These are phyloP conservation scores for Mollisia scopiformis DNA, from an alignment of 2,329 filamentous ascomycete species.

Conservation along the genomic window DNA sequence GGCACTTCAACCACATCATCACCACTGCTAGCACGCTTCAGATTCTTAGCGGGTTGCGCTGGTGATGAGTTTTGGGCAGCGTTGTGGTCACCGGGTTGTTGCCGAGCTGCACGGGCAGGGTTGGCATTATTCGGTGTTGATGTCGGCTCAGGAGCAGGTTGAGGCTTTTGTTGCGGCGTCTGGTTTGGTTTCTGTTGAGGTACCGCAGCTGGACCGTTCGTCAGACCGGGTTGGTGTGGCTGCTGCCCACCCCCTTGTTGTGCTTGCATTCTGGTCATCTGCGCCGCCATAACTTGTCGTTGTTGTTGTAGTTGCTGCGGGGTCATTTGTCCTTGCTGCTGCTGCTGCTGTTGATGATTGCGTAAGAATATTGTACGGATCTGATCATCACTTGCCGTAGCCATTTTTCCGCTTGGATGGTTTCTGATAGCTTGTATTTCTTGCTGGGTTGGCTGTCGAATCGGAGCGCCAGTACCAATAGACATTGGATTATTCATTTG, in stretches of 20 bases:
- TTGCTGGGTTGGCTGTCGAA: slow-evolving; percentile 29
- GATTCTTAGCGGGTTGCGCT: slow-evolving; percentile 39
- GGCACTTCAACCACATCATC: slow-evolving; percentile 50
- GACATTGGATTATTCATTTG: slow-evolving; percentile 26
- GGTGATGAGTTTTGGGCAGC: slow-evolving; percentile 34
- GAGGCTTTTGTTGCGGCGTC: slow-evolving; percentile 12
- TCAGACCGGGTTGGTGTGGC: slow-evolving; percentile 13
- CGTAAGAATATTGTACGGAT: slow-evolving; percentile 33
- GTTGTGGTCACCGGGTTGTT: slow-evolving; percentile 21
- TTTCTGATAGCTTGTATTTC: slow-evolving; percentile 33
- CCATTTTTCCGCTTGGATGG: slow-evolving; percentile 33
- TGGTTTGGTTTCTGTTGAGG: slow-evolving; percentile 14
- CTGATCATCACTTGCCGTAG: slow-evolving; percentile 33
- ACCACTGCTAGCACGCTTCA: slow-evolving; percentile 44
- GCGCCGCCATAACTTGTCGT: slow-evolving; percentile 12
- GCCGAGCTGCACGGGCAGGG: slow-evolving; percentile 23
- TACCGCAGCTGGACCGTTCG: neutral
- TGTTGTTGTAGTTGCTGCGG: slow-evolving; percentile 27
- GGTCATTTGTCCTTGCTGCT: neutral
- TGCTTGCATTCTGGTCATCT: slow-evolving; percentile 18
- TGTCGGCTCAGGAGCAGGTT: slow-evolving; percentile 14
- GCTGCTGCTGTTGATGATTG: slow-evolving; percentile 10
- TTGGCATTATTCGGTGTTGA: slow-evolving; percentile 13
- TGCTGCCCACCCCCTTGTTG: slow-evolving; percentile 13
- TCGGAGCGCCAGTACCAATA: slow-evolving; percentile 17